Conservation (phyloP, 2,329 filamentous ascomycete genomes). For the Fusarium veterinarium region DNA sequence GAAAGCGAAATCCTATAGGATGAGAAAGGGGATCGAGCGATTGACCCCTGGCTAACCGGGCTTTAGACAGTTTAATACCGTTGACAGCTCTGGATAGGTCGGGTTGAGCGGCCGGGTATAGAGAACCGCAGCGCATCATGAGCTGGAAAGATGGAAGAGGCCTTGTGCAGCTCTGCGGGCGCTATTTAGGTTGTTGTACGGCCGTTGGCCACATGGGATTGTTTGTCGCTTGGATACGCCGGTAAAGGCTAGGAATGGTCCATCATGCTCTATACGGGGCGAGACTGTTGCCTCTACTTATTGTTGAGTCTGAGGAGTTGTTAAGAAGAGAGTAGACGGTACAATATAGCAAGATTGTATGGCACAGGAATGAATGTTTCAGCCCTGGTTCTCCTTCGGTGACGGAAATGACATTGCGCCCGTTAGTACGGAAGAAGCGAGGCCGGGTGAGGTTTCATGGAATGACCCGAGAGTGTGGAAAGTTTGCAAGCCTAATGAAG, state of each 20-base stretch:
- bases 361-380: constrained; percentile 16
- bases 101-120: not conserved
- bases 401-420: constrained; percentile 8
- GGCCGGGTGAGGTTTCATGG: constrained; percentile 19
- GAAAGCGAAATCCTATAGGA: not conserved
- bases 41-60: constrained; percentile 1
- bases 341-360: not conserved
- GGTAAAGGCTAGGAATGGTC: not conserved
- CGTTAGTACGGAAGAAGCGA: constrained; percentile 6
- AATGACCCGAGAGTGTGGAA: constrained; percentile 31
- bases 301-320: not conserved
- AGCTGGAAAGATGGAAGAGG: constrained; percentile 23
- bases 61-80: not conserved
- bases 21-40: not conserved
- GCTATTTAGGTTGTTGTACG: constrained; percentile 10
- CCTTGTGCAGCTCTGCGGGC: constrained; percentile 30
- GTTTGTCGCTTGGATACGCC: not conserved
- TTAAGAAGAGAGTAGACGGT: not conserved
- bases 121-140: constrained; percentile 1
- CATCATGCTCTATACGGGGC: not conserved
- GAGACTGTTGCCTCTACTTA: not conserved
- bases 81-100: not conserved
- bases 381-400: not conserved
- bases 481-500: constrained; percentile 11
- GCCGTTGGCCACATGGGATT: constrained; percentile 10